Percentiles rank a stretch among this genome's conserved stretches.
These are phyloP conservation scores for Crucihimalaya himalaica DNA, from an alignment of 345 rosid genomes.

Conservation along the genomic window DNA sequence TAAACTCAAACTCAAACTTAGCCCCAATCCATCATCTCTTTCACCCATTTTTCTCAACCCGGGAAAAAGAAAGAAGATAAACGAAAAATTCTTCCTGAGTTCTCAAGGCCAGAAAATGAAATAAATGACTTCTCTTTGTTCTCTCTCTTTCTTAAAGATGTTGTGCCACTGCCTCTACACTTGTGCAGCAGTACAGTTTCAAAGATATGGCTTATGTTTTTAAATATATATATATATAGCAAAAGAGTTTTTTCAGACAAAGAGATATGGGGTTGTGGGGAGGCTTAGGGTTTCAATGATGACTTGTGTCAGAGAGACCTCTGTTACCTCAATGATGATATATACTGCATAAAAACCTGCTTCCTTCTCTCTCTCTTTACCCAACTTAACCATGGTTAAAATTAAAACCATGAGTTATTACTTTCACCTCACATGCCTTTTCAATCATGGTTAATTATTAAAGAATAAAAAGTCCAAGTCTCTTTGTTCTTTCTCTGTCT, in stretches of 20 bases:
- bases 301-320: conserved; percentile 59
- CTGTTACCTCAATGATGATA: conserved; percentile 55
- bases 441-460: conserved; percentile 25
- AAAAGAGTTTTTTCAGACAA: conserved; percentile 42
- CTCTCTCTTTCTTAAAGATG: conserved; percentile 38
- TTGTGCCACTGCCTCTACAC: conserved; percentile 37
- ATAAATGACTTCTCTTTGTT: conserved; percentile 38
- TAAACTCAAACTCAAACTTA: conserved; percentile 54
- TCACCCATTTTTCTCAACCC: conserved; percentile 47
- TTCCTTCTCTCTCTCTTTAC: not conserved
- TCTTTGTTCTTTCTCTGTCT: conserved; percentile 10
- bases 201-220: conserved; percentile 50
- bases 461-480: conserved; percentile 5
- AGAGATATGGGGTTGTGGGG: conserved; percentile 54
- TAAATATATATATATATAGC: conserved; percentile 27
- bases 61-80: not conserved
- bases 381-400: conserved; percentile 38
- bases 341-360: conserved; percentile 42
- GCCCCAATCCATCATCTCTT: conserved; percentile 58
- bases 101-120: conserved; percentile 33
- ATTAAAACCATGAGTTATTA: conserved; percentile 32
- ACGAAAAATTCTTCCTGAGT: not conserved
- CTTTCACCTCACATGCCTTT: not conserved
- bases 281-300: conserved; percentile 60
- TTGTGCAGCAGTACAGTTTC: conserved; percentile 45